Base-by-base conservation (phyloP, 768 basidiomycete species). In the Crepidotus variabilis region DNA sequence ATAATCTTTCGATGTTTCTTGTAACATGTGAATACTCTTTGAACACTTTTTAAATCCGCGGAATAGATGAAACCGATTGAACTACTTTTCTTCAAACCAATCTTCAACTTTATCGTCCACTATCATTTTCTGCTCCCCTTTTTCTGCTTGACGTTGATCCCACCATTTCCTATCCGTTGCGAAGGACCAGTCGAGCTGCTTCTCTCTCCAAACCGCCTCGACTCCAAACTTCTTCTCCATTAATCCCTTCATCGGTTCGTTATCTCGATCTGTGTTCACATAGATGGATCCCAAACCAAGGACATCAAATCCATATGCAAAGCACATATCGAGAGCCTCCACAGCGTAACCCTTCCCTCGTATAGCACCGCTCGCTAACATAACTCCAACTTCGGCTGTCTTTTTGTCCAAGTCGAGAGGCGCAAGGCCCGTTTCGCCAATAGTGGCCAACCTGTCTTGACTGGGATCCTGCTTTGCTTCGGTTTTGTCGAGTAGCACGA, bases 301-400 rank as follows among this genome's bases (percentile, higher is more conserved):
- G 35, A 61, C 54, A 45, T 63, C 65, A 36, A 63, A 63, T 16
- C 59, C 65, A 16, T 57, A 62, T 9, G 65, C 62, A 45, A 65
- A 63, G 2, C 56, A 54, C 57, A 65, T 57, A 21, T 62, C 61
- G 10, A 65, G 52, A 0, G 59, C 52, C 56, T 65, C 60, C 21
- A 63, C 56, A 1, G 65, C 65, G 35, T 59, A 56, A 6, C 62
- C 65, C 52, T 62, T 57, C 1, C 65, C 62, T 28, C 64, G 59
- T 18, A 61, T 54, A 5, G 53, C 9, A 5, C 54, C 60, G 48
- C 65, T 63, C 20, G 63, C 62, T 39, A 65, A 58, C 65, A 65
- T 61, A 33, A 65, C 59, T 5, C 64, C 64, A 22, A 55, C 59
- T 32, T 65, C 64, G 32, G 51, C 59, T 8, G 60, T 51, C 32